Conservation (phyloP, 176 grass and related monocot species). For the Aegilops longissima region DNA sequence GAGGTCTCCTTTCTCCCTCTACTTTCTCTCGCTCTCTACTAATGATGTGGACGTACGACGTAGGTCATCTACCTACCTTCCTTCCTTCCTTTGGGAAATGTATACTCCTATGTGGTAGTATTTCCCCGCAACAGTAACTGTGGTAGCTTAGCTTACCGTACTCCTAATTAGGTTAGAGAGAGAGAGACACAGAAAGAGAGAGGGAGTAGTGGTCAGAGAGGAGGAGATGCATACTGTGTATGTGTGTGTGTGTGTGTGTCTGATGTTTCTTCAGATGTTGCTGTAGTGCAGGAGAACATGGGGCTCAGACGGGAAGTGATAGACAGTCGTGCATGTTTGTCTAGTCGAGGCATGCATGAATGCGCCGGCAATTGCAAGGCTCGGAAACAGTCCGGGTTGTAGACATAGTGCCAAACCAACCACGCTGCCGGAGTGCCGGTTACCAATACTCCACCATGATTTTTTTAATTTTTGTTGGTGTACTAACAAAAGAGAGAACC, state of each 20-base stretch:
- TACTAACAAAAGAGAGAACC: too few species aligned
- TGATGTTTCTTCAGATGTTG: conserved; percentile 24
- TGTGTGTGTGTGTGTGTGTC: background rate
- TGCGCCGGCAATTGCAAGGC: background rate
- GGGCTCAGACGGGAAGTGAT: background rate
- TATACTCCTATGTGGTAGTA: background rate
- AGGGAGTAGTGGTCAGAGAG: background rate
- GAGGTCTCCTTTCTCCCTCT: background rate
- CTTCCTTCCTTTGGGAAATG: background rate
- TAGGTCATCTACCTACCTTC: background rate
- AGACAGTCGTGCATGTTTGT: background rate
- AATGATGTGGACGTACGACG: background rate
- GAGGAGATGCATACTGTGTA: background rate
- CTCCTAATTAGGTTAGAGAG: background rate
- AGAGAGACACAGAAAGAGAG: background rate
- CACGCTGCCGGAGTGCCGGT: too few species aligned
- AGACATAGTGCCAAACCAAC: too few species aligned
- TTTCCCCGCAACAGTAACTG: background rate
- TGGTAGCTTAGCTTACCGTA: background rate
- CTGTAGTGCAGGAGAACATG: conserved; percentile 25
- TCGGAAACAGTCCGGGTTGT: background rate
- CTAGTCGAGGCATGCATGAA: background rate
- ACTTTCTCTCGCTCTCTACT: background rate
- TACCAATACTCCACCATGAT: too few species aligned
- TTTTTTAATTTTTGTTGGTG: too few species aligned